Base-by-base conservation (phyloP, 2,329 filamentous ascomycete species). In the Malbranchea zuffiana region DNA sequence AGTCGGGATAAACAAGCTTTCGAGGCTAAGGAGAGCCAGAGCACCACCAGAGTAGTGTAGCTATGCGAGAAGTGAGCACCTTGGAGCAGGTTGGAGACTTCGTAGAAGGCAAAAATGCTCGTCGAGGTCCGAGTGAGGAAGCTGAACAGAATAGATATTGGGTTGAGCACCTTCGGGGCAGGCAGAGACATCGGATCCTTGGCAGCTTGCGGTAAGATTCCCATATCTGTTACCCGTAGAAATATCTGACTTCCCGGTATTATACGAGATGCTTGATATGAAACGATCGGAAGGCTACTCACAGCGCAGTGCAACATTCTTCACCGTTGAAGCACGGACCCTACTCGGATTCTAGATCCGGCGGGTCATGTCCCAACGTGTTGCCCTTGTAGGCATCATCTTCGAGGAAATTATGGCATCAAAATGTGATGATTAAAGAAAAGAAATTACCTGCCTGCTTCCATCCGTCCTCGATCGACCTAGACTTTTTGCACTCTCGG, bases 1-100 rank as follows among this genome's bases (percentile, higher is more conserved):
- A 33, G 16, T 27, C n/a, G n/a, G n/a, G n/a, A n/a, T n/a, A n/a
- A n/a, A n/a, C 21, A 33, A 39, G 36, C 36, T 39, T 39, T 34
- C 36, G 34, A 28, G 36, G 36, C 36, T 39, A 31, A 39, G 19
- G 24, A 25, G n/a, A 7, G n/a, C 23, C 30, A 33, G 13, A 28
- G 13, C 28, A 29, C n/a, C 10, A 12, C 12, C 23, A 29, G 29
- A 20, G 36, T 31, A 33, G 32, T 23, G 26, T 8, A 13, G 31
- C 24, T 29, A 25, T 18, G 23, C 17, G 12, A 15, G 28, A 32
- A 28, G 30, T 28, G 36, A 16, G 30, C n/a, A 39, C 34, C 30
- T 33, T 31, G 36, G 34, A 39, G 34, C 30, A 34, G n/a, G n/a
- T n/a, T n/a, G n/a, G n/a, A n/a, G n/a, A n/a, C n/a, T n/a, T n/a